phyloP scores from a whole-genome alignment of 2,329 filamentous ascomycete species.

The Magnaporthiopsis poae region DNA sequence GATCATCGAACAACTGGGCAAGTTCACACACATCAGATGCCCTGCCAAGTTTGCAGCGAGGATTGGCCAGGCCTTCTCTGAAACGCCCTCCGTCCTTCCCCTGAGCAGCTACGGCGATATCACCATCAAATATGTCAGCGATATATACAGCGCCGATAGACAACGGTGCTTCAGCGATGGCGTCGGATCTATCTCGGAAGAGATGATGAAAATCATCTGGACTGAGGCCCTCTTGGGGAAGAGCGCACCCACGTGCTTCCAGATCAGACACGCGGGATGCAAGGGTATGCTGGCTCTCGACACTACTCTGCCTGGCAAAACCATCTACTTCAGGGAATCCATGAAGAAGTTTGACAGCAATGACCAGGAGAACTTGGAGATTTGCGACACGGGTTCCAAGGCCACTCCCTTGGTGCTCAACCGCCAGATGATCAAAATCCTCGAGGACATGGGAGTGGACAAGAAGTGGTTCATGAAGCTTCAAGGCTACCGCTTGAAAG shows the following conservation, averaged over 20 bases:
- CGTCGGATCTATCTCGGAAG: constrained; percentile 60
- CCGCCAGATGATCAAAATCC: constrained; percentile 71
- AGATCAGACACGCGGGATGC: constrained; percentile 63
- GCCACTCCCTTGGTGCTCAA: constrained; percentile 65
- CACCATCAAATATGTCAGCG: constrained; percentile 27
- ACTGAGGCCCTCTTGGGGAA: constrained; percentile 36
- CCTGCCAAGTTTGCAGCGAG: constrained; percentile 49
- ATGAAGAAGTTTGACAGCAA: constrained; percentile 69
- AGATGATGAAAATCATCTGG: constrained; percentile 53
- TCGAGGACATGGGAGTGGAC: constrained; percentile 64
- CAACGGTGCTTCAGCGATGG: constrained; percentile 66
- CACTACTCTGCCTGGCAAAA: constrained; percentile 43
- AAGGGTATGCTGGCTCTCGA: constrained; percentile 75
- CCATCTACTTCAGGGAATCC: constrained; percentile 55
- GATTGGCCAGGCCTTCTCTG: constrained; percentile 61
- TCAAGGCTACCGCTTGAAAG: constrained; percentile 52
- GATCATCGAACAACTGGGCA: constrained; percentile 40
- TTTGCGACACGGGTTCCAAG: constrained; percentile 59
- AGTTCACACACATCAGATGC: constrained; percentile 40
- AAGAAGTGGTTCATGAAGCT: constrained; percentile 51
- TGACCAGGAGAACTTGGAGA: constrained; percentile 50
- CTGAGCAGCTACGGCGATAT: constrained; percentile 29
- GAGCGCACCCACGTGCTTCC: constrained; percentile 54
- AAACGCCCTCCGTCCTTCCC: constrained; percentile 56
- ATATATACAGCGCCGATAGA: constrained; percentile 40